Percentiles rank a stretch among this genome's conserved stretches.
These are phyloP conservation scores for Lathyrus oleraceus DNA, from an alignment of 306 rosid genomes.

Conservation along the genomic window DNA sequence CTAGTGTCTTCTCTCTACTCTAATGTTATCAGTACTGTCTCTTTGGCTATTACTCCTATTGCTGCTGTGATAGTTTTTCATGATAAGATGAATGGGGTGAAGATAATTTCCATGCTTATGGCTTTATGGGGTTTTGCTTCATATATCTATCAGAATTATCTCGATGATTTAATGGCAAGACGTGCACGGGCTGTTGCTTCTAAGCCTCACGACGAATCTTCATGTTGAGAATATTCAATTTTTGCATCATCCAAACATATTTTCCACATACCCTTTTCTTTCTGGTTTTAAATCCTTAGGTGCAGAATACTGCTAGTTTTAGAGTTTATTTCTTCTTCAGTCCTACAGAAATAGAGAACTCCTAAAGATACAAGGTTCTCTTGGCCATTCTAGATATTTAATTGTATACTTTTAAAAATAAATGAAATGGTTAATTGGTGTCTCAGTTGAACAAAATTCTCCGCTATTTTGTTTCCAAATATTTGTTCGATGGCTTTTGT, in stretches of 20 bases:
- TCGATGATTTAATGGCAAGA: conserved; percentile 63
- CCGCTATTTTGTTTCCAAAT: conserved; percentile 11
- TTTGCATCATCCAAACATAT: neutral
- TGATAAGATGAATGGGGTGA: conserved; percentile 84
- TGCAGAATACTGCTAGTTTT: neutral
- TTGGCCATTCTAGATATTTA: conserved; percentile 24
- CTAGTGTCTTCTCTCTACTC: conserved; percentile 88
- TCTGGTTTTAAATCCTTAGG: conserved; percentile 4
- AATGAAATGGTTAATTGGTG: conserved; percentile 16
- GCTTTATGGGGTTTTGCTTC: conserved; percentile 84
- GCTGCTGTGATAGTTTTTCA: conserved; percentile 76
- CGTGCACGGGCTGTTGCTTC: conserved; percentile 24
- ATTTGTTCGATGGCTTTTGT: conserved; percentile 22
- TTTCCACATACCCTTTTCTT: neutral
- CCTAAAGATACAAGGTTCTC: conserved; percentile 16
- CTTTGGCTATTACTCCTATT: conserved; percentile 85
- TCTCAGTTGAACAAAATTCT: neutral
- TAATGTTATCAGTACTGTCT: conserved; percentile 82
- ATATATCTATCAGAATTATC: conserved; percentile 78
- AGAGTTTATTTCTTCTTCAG: conserved; percentile 1
- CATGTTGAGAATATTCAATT: conserved; percentile 35
- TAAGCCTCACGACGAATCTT: conserved; percentile 37
- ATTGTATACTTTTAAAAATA: neutral
- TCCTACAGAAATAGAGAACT: conserved; percentile 10
- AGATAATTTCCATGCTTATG: conserved; percentile 81